These are phyloP conservation scores for Trichoderma orchidacearum DNA, from an alignment of 495 filamentous ascomycete species.

Conservation along the genomic window DNA sequence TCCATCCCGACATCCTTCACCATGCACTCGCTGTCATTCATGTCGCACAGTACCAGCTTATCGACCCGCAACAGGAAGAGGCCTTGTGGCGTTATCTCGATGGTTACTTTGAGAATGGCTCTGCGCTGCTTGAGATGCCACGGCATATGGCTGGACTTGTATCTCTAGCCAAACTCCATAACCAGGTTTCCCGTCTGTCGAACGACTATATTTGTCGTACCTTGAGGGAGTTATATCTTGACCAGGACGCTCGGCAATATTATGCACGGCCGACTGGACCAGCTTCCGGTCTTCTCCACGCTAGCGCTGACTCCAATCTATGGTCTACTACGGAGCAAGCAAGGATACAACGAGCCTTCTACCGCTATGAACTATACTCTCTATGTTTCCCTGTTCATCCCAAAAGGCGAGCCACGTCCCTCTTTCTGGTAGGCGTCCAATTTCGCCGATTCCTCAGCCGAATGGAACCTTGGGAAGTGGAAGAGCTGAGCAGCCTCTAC, in stretches of 20 bases:
- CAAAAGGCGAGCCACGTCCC: not conserved
- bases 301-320: too few relatives aligned
- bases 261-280: not conserved
- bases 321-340: not conserved
- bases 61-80: too few relatives aligned
- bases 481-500: constrained; percentile 9
- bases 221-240: not conserved
- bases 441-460: not conserved
- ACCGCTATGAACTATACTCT: not conserved
- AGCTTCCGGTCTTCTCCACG: too few relatives aligned
- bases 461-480: constrained; percentile 10
- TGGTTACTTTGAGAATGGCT: not conserved
- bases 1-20: not conserved
- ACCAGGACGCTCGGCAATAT: not conserved
- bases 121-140: not conserved
- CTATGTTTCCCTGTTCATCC: not conserved
- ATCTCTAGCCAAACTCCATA: not conserved
- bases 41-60: not conserved
- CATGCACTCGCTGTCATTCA: not conserved
- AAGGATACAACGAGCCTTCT: not conserved
- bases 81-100: not conserved
- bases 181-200: not conserved
- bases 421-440: not conserved
- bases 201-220: not conserved
- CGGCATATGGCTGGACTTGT: not conserved